A percentile compares a stretch with the other conserved stretches of the same genome.
phyloP scores from a whole-genome alignment of 495 filamentous ascomycete species.

The Aspergillus sclerotioniger region DNA sequence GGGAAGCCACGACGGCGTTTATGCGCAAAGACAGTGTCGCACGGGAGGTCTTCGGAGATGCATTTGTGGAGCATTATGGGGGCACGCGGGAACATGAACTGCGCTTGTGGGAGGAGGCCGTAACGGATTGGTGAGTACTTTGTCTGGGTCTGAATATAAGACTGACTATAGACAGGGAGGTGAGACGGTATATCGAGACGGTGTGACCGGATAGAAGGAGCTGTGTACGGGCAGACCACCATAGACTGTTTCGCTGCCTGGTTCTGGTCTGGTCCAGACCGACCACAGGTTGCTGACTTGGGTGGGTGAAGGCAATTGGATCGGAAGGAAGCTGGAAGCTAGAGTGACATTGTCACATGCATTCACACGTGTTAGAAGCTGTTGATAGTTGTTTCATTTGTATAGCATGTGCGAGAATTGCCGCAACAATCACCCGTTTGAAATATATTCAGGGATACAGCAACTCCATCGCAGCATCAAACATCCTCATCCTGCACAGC shows the following conservation, averaged over 20 bases:
- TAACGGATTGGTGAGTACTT: conserved; percentile 82
- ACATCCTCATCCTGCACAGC: too few species aligned
- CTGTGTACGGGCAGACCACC: background rate
- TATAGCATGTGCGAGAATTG: background rate
- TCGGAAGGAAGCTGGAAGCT: conserved; percentile 8
- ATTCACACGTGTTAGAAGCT: conserved; percentile 1
- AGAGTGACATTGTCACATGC: conserved; percentile 5
- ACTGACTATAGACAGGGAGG: conserved; percentile 41
- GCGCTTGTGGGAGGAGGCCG: conserved; percentile 88
- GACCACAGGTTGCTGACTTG: too few species aligned
- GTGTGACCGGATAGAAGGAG: conserved; percentile 22
- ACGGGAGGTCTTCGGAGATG: conserved; percentile 87
- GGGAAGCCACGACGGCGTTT: conserved; percentile 78
- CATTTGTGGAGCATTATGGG: conserved; percentile 92
- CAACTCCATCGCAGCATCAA: too few species aligned
- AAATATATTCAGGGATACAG: too few species aligned
- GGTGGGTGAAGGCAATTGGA: background rate
- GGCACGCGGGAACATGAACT: conserved; percentile 93
- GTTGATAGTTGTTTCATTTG: background rate
- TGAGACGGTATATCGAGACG: conserved; percentile 52
- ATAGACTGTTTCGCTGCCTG: background rate
- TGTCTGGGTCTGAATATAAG: background rate
- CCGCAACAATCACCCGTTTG: background rate
- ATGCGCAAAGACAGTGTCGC: conserved; percentile 74
- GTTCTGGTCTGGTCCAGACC: background rate